These are phyloP conservation scores for Tolypocladium guangdongense DNA, from an alignment of 2,329 filamentous ascomycete genomes.

Conservation along the genomic window DNA sequence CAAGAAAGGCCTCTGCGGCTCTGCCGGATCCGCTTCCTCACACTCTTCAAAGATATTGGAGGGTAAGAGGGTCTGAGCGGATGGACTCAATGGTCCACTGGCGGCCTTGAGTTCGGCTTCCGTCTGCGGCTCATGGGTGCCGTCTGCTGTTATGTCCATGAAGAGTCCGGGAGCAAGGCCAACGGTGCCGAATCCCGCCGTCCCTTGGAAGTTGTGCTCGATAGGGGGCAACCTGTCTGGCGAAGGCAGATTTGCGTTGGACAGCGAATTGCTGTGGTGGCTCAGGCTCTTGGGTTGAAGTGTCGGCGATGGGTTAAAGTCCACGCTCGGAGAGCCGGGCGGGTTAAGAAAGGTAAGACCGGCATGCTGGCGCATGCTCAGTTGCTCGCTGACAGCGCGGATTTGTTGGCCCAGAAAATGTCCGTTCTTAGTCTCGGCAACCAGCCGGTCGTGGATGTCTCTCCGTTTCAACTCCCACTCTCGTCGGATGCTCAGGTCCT, in stretches of 20 bases:
- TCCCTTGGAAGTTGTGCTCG: slow-evolving; percentile 34
- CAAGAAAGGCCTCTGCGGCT: slow-evolving; percentile 19
- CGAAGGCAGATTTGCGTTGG: slow-evolving; percentile 28
- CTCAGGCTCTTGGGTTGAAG: slow-evolving; percentile 36
- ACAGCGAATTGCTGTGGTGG: slow-evolving; percentile 35
- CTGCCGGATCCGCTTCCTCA: slow-evolving; percentile 47
- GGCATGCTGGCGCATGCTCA: slow-evolving; percentile 30
- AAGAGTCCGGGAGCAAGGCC: slow-evolving; percentile 44
- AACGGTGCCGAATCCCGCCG: slow-evolving; percentile 42
- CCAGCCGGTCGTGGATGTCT: slow-evolving; percentile 39
- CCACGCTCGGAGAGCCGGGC: slow-evolving; percentile 30
- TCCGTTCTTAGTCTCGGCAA: slow-evolving; percentile 34
- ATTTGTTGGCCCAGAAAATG: slow-evolving; percentile 36
- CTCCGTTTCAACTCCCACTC: slow-evolving; percentile 45
- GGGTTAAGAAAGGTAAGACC: slow-evolving; percentile 34
- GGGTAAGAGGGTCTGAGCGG: slow-evolving; percentile 62
- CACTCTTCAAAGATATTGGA: slow-evolving; percentile 53
- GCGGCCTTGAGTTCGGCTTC: slow-evolving; percentile 52
- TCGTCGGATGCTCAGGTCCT: slow-evolving; percentile 38
- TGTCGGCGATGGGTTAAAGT: slow-evolving; percentile 33
- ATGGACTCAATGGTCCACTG: slow-evolving; percentile 65
- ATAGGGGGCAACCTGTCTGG: slow-evolving; percentile 26
- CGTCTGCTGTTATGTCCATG: slow-evolving; percentile 33
- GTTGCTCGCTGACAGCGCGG: slow-evolving; percentile 34
- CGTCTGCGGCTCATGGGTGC: slow-evolving; percentile 32